A percentile compares a stretch with the other conserved stretches of the same genome.
phyloP scores from a whole-genome alignment of 1,139 yeast species.

The Saccharomycopsis phalli region DNA sequence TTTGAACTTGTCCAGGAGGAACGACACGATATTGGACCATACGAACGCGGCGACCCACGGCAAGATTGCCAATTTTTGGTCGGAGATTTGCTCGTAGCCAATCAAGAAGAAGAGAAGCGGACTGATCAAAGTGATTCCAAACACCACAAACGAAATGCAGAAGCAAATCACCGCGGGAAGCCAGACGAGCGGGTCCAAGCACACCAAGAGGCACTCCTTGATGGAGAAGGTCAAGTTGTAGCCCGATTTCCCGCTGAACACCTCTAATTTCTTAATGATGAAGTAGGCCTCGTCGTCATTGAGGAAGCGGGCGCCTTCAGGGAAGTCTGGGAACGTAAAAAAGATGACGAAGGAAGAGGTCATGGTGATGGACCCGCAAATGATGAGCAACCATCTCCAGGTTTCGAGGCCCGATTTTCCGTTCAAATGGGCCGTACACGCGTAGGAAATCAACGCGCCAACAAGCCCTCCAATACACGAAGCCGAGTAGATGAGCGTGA shows the following conservation, averaged over 20 bases:
- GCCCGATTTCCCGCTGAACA: constrained; percentile 44
- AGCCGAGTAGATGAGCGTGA: constrained; percentile 10
- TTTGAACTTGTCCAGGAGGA: constrained; percentile 4
- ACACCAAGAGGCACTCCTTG: constrained; percentile 28
- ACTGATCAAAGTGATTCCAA: constrained; percentile 60
- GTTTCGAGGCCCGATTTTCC: constrained; percentile 24
- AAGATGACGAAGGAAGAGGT: constrained; percentile 28
- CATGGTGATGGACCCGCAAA: constrained; percentile 32
- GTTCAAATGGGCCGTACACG: constrained; percentile 25
- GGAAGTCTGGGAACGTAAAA: constrained; percentile 35
- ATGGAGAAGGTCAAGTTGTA: constrained; percentile 7
- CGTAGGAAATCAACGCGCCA: constrained; percentile 30
- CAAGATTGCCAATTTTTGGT: constrained; percentile 59
- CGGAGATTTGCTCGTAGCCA: constrained; percentile 8
- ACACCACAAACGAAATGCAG: constrained; percentile 52
- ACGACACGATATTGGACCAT: constrained; percentile 15
- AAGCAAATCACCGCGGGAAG: constrained; percentile 52
- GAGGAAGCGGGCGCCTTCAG: constrained; percentile 34
- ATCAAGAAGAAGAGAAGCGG: constrained; percentile 60
- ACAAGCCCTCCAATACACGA: constrained; percentile 17
- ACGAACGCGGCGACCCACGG: constrained; percentile 30
- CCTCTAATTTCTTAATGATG: constrained; percentile 44
- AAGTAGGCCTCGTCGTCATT: constrained; percentile 35
- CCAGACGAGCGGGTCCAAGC: constrained; percentile 42
- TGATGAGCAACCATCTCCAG: constrained; percentile 33